These are phyloP conservation scores for Xylaria digitata DNA, from an alignment of 2,329 filamentous ascomycete species.

Conservation along the genomic window DNA sequence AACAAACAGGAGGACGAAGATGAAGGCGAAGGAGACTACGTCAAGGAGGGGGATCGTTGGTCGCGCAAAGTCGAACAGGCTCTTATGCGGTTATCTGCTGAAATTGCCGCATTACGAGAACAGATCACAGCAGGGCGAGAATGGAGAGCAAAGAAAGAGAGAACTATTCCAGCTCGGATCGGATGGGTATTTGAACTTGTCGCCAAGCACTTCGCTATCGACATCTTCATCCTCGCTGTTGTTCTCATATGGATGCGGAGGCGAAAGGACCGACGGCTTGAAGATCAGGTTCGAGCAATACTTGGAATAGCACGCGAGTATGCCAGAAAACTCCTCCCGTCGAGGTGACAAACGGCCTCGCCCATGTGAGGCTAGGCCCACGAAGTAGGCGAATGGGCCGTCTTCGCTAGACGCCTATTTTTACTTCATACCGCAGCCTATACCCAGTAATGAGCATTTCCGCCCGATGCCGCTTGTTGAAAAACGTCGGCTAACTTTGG, in stretches of 20 bases:
- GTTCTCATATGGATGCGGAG: conserved; percentile 78
- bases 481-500: background rate
- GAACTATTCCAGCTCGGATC: conserved; percentile 75
- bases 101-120: conserved; percentile 91
- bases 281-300: conserved; percentile 77
- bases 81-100: conserved; percentile 88
- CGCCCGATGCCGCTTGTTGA: background rate
- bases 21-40: conserved; percentile 54
- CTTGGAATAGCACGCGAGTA: conserved; percentile 69
- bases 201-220: conserved; percentile 78
- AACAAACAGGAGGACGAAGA: conserved; percentile 59
- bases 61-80: conserved; percentile 84
- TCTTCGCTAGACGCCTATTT: background rate
- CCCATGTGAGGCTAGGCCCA: background rate
- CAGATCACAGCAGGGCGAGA: conserved; percentile 84
- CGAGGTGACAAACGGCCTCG: conserved; percentile 56
- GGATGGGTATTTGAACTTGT: conserved; percentile 76
- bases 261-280: conserved; percentile 76
- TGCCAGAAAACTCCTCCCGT: conserved; percentile 67
- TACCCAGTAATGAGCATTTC: background rate
- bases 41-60: conserved; percentile 70
- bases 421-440: background rate
- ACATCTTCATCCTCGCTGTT: conserved; percentile 73
- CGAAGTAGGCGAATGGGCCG: background rate
- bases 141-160: conserved; percentile 73